Evolutionary conservation across 768 basidiomycete species (phyloP), one percentile per base, ranked within the genome.

Genomic region (Amanita brunnescens): DNA sequence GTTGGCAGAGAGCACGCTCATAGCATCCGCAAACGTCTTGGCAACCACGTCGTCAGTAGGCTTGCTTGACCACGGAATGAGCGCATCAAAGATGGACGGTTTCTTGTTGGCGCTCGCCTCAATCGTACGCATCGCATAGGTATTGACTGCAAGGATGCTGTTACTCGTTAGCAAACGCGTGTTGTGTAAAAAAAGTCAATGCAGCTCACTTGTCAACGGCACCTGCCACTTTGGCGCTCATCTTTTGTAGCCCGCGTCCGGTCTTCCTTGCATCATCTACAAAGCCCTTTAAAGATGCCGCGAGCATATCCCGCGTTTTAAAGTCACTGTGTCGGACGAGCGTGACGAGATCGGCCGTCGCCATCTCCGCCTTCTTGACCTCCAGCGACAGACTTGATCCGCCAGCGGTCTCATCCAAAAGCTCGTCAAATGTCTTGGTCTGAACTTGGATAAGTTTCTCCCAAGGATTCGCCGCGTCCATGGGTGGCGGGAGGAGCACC

Each of bases 301-400:
- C 81, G 8, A 91, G 59, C 18, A 61, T 52, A n/a, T 87, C 82
- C 48, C 70, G 79, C 20, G 78, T 77, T 52, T 69, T 76, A 59
- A 91, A 63, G 13, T 82, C 68, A 62, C 87, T 90, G 53, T 75
- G 65, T 13, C 72, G 73, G 13, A 89, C 81, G 24, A 87, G 70
- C 5, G 78, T 73, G 12, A 77, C 67, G 47, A 91, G 70, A 60
- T 91, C 87, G 20, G 64, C 69, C 1, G 83, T 85, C 12, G 86
- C 88, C 77, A 89, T 81, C 57, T 89, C 83, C 12, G 85, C 81
- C 62, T 81, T 83, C 65, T 87, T 80, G 55, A 91, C 76, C 50
- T 86, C 78, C 39, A 86, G 60, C 4, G 84, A 78, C 33, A 91
- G 61, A 5, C 71, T 72, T 0, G 82, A 78, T 0, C 79, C 76